phyloP scores from a whole-genome alignment of 1,284 basidiomycete genomes.

The Sanghuangporus weigelae region DNA sequence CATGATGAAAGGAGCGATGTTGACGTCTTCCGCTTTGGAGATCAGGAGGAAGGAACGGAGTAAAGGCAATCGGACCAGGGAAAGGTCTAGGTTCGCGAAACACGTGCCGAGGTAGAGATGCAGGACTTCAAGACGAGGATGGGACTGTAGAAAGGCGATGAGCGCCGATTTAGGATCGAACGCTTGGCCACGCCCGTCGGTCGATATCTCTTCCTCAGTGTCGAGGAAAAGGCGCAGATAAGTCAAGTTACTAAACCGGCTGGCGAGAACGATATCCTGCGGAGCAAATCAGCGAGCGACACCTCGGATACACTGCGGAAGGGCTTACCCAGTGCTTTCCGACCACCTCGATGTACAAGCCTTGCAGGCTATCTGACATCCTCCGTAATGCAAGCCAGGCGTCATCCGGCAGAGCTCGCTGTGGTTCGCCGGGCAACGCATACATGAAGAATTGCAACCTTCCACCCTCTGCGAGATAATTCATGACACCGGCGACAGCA shows the following conservation, averaged over 20 bases:
- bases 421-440: slow-evolving; percentile 11
- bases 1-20: slow-evolving; percentile 3
- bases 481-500: neutral
- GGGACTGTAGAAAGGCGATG: slow-evolving; percentile 1
- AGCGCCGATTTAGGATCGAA: slow-evolving; percentile 6
- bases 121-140: slow-evolving; percentile 4
- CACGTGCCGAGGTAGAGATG: slow-evolving; percentile 7
- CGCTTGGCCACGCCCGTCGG: neutral
- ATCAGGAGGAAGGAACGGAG: slow-evolving; percentile 14
- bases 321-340: slow-evolving; percentile 4
- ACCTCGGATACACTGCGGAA: neutral
- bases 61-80: neutral
- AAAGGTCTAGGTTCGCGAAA: slow-evolving; percentile 1
- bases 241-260: slow-evolving; percentile 5
- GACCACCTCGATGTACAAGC: slow-evolving; percentile 7
- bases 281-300: neutral
- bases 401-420: neutral
- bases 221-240: slow-evolving; percentile 13
- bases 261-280: slow-evolving; percentile 4
- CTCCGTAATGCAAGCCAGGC: neutral
- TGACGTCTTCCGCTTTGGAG: slow-evolving; percentile 7
- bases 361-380: slow-evolving; percentile 5
- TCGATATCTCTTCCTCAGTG: neutral
- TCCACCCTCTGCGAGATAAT: slow-evolving; percentile 1
- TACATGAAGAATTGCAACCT: slow-evolving; percentile 13